Conservation (phyloP, 768 basidiomycete genomes). For the Aureoboletus auriporus region DNA sequence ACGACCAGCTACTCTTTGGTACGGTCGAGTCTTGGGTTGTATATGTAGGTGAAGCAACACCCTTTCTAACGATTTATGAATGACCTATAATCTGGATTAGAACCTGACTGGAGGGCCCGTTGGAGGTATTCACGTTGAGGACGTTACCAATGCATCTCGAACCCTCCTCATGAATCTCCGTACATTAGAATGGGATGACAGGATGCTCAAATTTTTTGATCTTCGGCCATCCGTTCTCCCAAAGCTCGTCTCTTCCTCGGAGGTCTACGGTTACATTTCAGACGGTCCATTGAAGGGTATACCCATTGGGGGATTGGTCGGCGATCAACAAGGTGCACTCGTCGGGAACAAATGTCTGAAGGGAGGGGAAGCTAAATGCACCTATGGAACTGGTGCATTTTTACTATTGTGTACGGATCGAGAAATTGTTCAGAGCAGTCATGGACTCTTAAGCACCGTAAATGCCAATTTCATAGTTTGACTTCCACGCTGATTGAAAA, state of each 20-base stretch:
- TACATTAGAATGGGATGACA: constrained; percentile 79
- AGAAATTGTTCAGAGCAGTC: constrained; percentile 78
- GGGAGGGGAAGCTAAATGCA: constrained; percentile 97
- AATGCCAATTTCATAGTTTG: constrained; percentile 7
- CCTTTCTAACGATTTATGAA: neutral
- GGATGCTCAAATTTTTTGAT: constrained; percentile 83
- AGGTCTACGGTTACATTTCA: constrained; percentile 82
- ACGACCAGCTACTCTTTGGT: constrained; percentile 83
- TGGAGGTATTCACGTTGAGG: constrained; percentile 75
- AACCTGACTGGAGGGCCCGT: constrained; percentile 79
- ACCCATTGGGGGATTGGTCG: constrained; percentile 88
- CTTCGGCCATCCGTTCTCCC: constrained; percentile 77
- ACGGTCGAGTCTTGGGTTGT: constrained; percentile 97
- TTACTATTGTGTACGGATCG: constrained; percentile 90
- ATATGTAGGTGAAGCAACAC: constrained; percentile 55
- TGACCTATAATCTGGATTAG: constrained; percentile 33
- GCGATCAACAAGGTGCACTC: constrained; percentile 97
- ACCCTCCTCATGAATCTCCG: constrained; percentile 86
- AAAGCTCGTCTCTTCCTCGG: constrained; percentile 83
- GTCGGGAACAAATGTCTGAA: constrained; percentile 93
- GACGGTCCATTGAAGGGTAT: constrained; percentile 67
- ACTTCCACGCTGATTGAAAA: neutral
- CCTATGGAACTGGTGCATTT: constrained; percentile 97
- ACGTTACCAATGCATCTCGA: constrained; percentile 94
- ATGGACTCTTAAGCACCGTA: constrained; percentile 89